Evolutionary conservation across 768 basidiomycete genomes (phyloP).

Genomic region (Lentinula edodes): DNA sequence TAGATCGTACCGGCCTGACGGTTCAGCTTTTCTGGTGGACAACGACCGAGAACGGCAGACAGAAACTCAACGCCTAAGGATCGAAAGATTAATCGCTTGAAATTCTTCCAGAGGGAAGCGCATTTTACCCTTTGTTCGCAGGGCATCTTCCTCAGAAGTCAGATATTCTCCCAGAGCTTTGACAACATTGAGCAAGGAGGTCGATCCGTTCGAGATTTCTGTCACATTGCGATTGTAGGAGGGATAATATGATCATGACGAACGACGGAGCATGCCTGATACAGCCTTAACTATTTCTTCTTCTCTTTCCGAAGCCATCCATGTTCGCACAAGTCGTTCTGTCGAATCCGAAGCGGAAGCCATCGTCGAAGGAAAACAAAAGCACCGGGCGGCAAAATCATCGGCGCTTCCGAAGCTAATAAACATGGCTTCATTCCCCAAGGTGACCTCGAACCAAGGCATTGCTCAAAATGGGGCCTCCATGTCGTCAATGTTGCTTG

Average conservation of each 20-base stretch:
- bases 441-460: neutral
- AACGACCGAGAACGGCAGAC: conserved; percentile 59
- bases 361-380: neutral
- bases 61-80: conserved; percentile 77
- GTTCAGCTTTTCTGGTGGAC: conserved; percentile 61
- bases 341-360: conserved; percentile 30
- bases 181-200: conserved; percentile 71
- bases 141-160: conserved; percentile 75
- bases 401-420: neutral
- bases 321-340: conserved; percentile 59
- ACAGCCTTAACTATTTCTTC: conserved; percentile 55
- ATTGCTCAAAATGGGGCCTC: conserved; percentile 21
- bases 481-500: conserved; percentile 59
- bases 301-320: conserved; percentile 62
- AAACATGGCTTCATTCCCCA: neutral
- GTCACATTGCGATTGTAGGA: conserved; percentile 6
- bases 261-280: conserved; percentile 39
- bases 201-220: conserved; percentile 48
- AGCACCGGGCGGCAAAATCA: neutral
- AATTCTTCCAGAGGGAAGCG: neutral
- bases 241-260: neutral
- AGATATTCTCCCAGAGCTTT: conserved; percentile 85
- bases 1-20: conserved; percentile 68
- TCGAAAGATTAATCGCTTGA: neutral
- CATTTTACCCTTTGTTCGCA: conserved; percentile 71